These are phyloP conservation scores for Trebouxiophyceae sp. DNA, from an alignment of 163 green algal genomes.

Conservation along the genomic window DNA sequence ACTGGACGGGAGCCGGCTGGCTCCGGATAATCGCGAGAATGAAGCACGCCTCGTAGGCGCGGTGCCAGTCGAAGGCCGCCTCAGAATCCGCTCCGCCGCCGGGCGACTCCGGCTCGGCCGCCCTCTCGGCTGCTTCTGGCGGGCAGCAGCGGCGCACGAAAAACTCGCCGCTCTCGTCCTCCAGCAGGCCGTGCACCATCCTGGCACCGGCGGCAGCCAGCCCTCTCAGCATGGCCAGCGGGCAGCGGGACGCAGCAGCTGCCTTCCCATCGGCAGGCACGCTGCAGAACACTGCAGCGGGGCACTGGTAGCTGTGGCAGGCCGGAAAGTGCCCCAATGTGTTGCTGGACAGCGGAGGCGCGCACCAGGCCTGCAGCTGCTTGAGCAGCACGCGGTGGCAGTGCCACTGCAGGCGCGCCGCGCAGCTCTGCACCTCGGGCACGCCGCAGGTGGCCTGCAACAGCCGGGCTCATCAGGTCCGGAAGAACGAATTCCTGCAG, in stretches of 20 bases:
- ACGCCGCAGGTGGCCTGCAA: conserved; percentile 41
- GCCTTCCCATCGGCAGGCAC: too few species aligned
- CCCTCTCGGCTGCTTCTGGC: neutral
- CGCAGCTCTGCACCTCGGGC: conserved; percentile 51
- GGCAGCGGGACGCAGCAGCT: too few species aligned
- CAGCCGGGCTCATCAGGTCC: too few species aligned
- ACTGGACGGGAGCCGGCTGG: too few species aligned
- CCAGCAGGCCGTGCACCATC: conserved; percentile 75
- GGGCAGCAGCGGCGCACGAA: conserved; percentile 51
- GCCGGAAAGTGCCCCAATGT: neutral
- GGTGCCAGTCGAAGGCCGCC: conserved; percentile 35
- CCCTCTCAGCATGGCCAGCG: too few species aligned
- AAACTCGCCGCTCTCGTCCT: conserved; percentile 62
- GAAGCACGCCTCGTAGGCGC: conserved; percentile 24
- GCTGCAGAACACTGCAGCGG: too few species aligned
- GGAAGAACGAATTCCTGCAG: too few species aligned
- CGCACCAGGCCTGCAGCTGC: conserved; percentile 70
- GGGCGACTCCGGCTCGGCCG: too few species aligned
- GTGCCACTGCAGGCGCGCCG: conserved; percentile 72
- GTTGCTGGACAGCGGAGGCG: neutral
- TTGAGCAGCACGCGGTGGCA: conserved; percentile 75
- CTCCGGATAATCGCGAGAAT: neutral
- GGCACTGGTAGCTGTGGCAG: too few species aligned
- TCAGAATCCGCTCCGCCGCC: too few species aligned
- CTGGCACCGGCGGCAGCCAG: conserved; percentile 30